These are phyloP conservation scores for Platanus orientalis DNA, from an alignment of 164 flowering plant genomes.

Conservation along the genomic window DNA sequence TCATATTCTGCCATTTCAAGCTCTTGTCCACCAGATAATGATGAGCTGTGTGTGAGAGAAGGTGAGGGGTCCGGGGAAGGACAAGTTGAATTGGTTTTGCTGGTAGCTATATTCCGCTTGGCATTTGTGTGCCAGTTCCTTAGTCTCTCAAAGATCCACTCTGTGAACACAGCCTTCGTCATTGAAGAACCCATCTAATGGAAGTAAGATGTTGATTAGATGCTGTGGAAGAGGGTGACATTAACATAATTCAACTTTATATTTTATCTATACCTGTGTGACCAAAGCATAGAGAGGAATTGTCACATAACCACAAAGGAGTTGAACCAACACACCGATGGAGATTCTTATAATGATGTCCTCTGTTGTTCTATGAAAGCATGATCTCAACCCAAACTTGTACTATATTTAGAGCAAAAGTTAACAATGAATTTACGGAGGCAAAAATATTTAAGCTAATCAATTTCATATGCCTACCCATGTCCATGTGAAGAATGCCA, in stretches of 20 bases:
- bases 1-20: background rate
- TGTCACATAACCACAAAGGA: conserved; percentile 63
- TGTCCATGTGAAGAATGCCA: conserved; percentile 70
- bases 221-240: background rate
- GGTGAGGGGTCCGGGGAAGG: background rate
- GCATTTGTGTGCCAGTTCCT: conserved; percentile 13
- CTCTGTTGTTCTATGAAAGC: conserved; percentile 45
- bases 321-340: conserved; percentile 43
- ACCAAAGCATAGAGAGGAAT: conserved; percentile 69
- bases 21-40: conserved; percentile 2
- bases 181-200: conserved; percentile 17
- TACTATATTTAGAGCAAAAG: conserved; percentile 29
- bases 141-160: conserved; percentile 6
- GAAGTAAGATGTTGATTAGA: background rate
- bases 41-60: background rate
- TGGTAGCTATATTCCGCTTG: conserved; percentile 1
- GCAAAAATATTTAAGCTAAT: background rate
- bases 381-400: conserved; percentile 59
- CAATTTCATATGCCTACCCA: conserved; percentile 37
- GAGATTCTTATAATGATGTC: conserved; percentile 46
- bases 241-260: background rate
- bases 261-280: conserved; percentile 48
- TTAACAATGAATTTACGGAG: background rate
- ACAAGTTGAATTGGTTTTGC: background rate
- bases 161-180: conserved; percentile 9